Percentiles rank a stretch among this genome's conserved stretches.
Evolutionary conservation across 169 alveolate genomes (phyloP).

Genomic region (Plasmodium ovale): DNA sequence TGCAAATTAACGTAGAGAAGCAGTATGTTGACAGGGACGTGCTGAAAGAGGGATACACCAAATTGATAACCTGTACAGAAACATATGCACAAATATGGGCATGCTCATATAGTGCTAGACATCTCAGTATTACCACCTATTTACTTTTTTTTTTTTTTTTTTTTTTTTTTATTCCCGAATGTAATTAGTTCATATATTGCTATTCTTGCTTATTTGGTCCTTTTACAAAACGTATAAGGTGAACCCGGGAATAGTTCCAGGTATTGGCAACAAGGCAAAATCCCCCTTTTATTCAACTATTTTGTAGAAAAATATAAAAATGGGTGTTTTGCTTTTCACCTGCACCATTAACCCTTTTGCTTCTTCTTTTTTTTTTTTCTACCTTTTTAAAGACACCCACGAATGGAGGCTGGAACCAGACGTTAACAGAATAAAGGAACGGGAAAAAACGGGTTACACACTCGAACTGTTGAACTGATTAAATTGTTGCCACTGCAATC

Average conservation of each 20-base stretch:
- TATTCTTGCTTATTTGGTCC: conserved; percentile 39
- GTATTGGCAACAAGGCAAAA: neutral
- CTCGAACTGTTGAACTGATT: neutral
- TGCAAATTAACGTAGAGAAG: conserved; percentile 44
- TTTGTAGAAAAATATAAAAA: too few relatives aligned
- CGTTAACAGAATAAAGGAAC: conserved; percentile 39
- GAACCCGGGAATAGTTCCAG: conserved; percentile 42
- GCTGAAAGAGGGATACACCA: conserved; percentile 47
- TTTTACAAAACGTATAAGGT: conserved; percentile 54
- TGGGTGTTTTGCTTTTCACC: too few relatives aligned
- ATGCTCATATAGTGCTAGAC: neutral
- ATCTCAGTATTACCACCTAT: neutral
- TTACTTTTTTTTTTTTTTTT: neutral
- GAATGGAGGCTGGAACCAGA: conserved; percentile 64
- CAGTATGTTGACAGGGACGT: conserved; percentile 35
- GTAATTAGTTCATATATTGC: conserved; percentile 26
- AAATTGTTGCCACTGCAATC: too few relatives aligned
- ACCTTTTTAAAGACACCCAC: conserved; percentile 14
- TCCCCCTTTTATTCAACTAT: neutral
- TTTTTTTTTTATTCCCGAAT: neutral
- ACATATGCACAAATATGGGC: neutral
- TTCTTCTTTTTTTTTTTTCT: neutral
- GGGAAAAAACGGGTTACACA: conserved; percentile 35
- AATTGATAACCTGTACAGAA: conserved; percentile 35
- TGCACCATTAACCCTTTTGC: neutral